Evolutionary conservation across 208 protist genomes (phyloP).

Genomic region (Leishmania major): DNA sequence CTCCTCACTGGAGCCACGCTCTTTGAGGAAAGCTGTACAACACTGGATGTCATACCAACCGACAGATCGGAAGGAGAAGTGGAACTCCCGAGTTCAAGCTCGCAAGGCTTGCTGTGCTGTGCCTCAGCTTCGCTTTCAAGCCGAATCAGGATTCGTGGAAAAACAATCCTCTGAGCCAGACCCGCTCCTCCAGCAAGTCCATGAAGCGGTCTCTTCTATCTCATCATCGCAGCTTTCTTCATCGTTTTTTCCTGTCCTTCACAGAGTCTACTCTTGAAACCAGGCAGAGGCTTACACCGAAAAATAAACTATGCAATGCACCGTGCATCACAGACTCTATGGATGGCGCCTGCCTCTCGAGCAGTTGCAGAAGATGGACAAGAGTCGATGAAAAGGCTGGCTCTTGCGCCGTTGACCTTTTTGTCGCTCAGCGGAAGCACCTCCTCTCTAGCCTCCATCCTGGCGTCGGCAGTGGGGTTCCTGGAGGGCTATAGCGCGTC

Average conservation of each 20-base stretch:
- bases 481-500: slow-evolving; percentile 54
- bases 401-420: slow-evolving; percentile 51
- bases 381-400: slow-evolving; percentile 38
- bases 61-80: not conserved
- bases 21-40: not conserved
- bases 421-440: slow-evolving; percentile 28
- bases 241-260: not conserved
- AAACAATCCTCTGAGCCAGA: not conserved
- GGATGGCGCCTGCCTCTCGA: not conserved
- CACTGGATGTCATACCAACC: not conserved
- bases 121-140: not conserved
- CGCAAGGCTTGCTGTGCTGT: not conserved
- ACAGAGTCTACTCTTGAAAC: not conserved
- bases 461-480: slow-evolving; percentile 54
- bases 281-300: not conserved
- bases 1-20: not conserved
- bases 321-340: not conserved
- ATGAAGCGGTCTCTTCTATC: not conserved
- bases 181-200: not conserved
- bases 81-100: not conserved
- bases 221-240: not conserved
- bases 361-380: slow-evolving; percentile 22
- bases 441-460: slow-evolving; percentile 23
- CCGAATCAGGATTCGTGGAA: not conserved
- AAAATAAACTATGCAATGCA: slow-evolving; percentile 14